Conservation (phyloP, 768 basidiomycete genomes). For the Rhodotorula babjevae region DNA sequence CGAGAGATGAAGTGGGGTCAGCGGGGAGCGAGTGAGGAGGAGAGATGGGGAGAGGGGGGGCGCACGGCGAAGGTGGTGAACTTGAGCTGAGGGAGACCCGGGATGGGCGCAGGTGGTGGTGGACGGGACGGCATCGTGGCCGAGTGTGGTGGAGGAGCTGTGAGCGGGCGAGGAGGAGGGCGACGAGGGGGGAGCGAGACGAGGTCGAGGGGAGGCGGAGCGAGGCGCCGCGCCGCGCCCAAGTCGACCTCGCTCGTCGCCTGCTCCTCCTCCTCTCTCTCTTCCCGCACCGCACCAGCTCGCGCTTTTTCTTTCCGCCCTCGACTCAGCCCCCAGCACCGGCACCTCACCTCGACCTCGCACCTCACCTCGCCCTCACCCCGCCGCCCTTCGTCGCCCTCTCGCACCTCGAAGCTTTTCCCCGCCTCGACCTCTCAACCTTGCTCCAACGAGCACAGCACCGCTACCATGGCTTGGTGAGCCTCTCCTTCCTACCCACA, state of each 20-base stretch:
- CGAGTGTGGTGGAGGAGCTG: neutral
- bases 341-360: neutral
- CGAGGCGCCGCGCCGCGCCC: too few species aligned
- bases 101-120: neutral
- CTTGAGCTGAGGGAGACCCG: slow-evolving; percentile 3
- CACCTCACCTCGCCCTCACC: neutral
- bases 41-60: too few species aligned
- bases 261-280: neutral
- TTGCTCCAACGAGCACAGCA: neutral
- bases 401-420: neutral
- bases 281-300: too few species aligned
- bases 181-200: too few species aligned
- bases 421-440: neutral
- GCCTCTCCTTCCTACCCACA: neutral
- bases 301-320: neutral
- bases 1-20: slow-evolving; percentile 10
- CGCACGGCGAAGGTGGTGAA: slow-evolving; percentile 27
- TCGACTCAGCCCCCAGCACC: neutral
- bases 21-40: neutral
- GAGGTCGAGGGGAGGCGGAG: too few species aligned
- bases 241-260: neutral
- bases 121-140: neutral
- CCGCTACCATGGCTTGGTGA: neutral
- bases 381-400: neutral
- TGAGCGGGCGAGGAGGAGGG: neutral